Percentiles rank a stretch among this genome's conserved stretches.
Evolutionary conservation across 2,329 filamentous ascomycete genomes (phyloP).

Genomic region (Dothistroma septosporum): DNA sequence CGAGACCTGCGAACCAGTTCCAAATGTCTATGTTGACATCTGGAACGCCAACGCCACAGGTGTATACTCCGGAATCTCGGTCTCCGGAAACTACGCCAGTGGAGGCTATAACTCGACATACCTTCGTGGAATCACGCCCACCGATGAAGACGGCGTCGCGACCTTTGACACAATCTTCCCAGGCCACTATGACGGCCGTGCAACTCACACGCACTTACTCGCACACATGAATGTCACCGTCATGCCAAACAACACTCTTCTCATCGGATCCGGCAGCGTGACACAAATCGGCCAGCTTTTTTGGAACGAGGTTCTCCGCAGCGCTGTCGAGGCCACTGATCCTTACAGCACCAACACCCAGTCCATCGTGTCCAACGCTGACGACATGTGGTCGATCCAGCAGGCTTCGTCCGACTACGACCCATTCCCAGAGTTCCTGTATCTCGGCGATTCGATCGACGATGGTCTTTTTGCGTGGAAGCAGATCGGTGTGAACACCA

Average conservation of each 20-base stretch:
- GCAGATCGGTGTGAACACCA: slow-evolving; percentile 47
- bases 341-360: slow-evolving; percentile 45
- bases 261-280: slow-evolving; percentile 46
- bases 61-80: slow-evolving; percentile 38
- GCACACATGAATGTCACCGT: slow-evolving; percentile 36
- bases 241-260: slow-evolving; percentile 47
- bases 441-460: slow-evolving; percentile 51
- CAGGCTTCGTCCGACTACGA: slow-evolving; percentile 49
- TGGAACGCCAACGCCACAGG: slow-evolving; percentile 48
- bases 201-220: slow-evolving; percentile 42
- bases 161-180: slow-evolving; percentile 45
- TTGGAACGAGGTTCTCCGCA: slow-evolving; percentile 58
- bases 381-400: slow-evolving; percentile 45
- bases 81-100: slow-evolving; percentile 28
- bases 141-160: slow-evolving; percentile 40
- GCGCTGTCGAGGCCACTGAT: slow-evolving; percentile 46
- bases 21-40: slow-evolving; percentile 42
- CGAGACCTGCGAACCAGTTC: slow-evolving; percentile 41
- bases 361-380: slow-evolving; percentile 47
- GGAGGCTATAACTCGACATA: slow-evolving; percentile 37
- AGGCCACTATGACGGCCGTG: slow-evolving; percentile 43
- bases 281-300: slow-evolving; percentile 62
- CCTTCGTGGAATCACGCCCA: slow-evolving; percentile 41
- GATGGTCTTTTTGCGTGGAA: slow-evolving; percentile 56
- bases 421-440: slow-evolving; percentile 55